These are phyloP conservation scores for Septoria linicola DNA, from an alignment of 2,329 filamentous ascomycete genomes.

Conservation along the genomic window DNA sequence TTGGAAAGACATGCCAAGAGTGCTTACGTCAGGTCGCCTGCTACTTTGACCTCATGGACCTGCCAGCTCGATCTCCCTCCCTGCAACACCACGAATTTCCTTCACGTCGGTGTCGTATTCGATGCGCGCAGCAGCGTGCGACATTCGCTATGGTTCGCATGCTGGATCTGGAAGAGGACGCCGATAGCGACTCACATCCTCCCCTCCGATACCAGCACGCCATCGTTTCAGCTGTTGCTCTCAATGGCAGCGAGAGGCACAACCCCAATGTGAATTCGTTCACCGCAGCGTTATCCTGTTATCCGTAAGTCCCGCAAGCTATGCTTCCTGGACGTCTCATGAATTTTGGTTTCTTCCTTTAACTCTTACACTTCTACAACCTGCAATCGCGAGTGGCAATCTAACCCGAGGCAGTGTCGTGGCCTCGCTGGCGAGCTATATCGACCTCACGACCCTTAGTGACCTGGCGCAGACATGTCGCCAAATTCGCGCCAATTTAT, in stretches of 20 bases:
- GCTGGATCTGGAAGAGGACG: slow-evolving; percentile 45
- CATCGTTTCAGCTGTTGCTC: slow-evolving; percentile 16
- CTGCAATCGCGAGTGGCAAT: slow-evolving; percentile 13
- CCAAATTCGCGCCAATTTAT: slow-evolving; percentile 71
- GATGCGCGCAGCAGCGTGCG: slow-evolving; percentile 20
- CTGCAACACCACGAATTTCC: too few species aligned
- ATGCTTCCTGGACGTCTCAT: neutral
- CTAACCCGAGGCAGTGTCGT: slow-evolving; percentile 61
- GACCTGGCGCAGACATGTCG: slow-evolving; percentile 79
- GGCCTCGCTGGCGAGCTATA: slow-evolving; percentile 68
- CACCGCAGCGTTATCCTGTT: slow-evolving; percentile 64
- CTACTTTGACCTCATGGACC: too few species aligned
- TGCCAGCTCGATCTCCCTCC: too few species aligned
- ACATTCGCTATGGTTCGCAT: slow-evolving; percentile 44
- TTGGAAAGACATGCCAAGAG: too few species aligned
- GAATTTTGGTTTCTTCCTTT: neutral
- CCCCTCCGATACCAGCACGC: slow-evolving; percentile 27
- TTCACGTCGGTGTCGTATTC: too few species aligned
- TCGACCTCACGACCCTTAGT: slow-evolving; percentile 86
- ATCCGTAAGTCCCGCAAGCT: slow-evolving; percentile 57
- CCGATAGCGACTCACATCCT: slow-evolving; percentile 29
- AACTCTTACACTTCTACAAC: neutral
- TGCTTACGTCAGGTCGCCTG: too few species aligned
- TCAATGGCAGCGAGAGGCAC: slow-evolving; percentile 36
- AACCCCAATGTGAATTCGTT: slow-evolving; percentile 60